A percentile compares a stretch with the other conserved stretches of the same genome.
Evolutionary conservation across 768 basidiomycete genomes (phyloP).

Genomic region (Serendipita vermifera): DNA sequence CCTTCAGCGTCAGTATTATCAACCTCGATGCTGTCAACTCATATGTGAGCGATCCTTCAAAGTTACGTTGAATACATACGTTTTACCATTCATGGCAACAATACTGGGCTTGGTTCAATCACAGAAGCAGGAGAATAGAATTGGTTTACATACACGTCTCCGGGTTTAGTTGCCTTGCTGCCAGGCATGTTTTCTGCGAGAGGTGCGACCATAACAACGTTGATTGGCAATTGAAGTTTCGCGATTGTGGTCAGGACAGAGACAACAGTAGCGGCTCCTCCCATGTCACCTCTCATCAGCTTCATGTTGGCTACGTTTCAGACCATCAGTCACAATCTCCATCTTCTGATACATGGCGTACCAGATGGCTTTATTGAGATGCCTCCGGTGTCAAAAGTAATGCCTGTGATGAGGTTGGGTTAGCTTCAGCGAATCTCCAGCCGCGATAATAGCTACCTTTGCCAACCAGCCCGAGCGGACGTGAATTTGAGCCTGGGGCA

Average conservation of each 20-base stretch:
- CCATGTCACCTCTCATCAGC: slow-evolving; percentile 80
- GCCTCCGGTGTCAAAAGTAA: slow-evolving; percentile 83
- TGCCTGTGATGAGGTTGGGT: too few species aligned
- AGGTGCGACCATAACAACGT: slow-evolving; percentile 58
- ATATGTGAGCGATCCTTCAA: not conserved
- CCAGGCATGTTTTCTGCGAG: slow-evolving; percentile 82
- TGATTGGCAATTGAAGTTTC: slow-evolving; percentile 66
- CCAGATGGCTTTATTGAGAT: slow-evolving; percentile 77
- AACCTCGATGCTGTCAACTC: slow-evolving; percentile 40
- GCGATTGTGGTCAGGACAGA: slow-evolving; percentile 66
- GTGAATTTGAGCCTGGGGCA: slow-evolving; percentile 38
- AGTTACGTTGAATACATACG: slow-evolving; percentile 22
- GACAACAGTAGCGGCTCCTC: slow-evolving; percentile 69
- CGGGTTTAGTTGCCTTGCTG: slow-evolving; percentile 53
- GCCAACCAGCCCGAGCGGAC: slow-evolving; percentile 65
- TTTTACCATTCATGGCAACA: slow-evolving; percentile 81
- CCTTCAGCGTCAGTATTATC: slow-evolving; percentile 85
- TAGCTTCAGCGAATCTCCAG: not conserved
- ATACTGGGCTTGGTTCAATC: slow-evolving; percentile 30
- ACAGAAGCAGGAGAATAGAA: not conserved
- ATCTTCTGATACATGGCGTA: slow-evolving; percentile 31
- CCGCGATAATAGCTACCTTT: slow-evolving; percentile 39
- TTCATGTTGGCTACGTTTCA: slow-evolving; percentile 39
- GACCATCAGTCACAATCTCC: not conserved
- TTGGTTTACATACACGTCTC: slow-evolving; percentile 54